Conservation (phyloP, 2,329 filamentous ascomycete genomes). For the Pyrenophora teres region DNA sequence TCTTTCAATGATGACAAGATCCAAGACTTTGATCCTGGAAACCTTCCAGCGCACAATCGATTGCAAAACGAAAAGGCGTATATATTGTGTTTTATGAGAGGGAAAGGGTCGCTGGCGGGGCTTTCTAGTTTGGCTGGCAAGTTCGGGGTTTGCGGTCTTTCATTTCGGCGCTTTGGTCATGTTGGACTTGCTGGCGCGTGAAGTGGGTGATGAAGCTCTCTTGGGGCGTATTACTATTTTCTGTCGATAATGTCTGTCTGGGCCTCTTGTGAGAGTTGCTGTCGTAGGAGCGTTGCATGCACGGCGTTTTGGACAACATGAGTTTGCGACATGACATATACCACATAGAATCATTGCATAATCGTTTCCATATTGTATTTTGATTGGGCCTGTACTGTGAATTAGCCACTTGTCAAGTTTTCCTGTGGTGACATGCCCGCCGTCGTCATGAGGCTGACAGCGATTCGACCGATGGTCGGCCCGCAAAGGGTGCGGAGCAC, state of each 20-base stretch:
- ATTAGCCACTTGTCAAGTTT: not conserved
- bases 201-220: too few relatives aligned
- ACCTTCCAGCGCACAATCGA: conserved; percentile 53
- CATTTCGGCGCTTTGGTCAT: not conserved
- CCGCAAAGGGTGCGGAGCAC: conserved; percentile 20
- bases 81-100: conserved; percentile 69
- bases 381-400: not conserved
- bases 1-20: conserved; percentile 62
- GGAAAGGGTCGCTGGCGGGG: conserved; percentile 41
- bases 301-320: conserved; percentile 7
- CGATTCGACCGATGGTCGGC: conserved; percentile 26
- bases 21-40: conserved; percentile 62
- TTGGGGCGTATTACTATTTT: too few relatives aligned
- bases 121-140: conserved; percentile 16
- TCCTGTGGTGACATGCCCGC: too few relatives aligned
- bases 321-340: conserved; percentile 5
- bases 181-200: not conserved
- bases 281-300: conserved; percentile 11
- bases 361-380: not conserved
- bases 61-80: conserved; percentile 68
- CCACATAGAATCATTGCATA: conserved; percentile 8
- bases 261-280: too few relatives aligned
- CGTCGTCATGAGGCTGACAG: not conserved
- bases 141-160: too few relatives aligned
- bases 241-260: too few relatives aligned